These are phyloP conservation scores for Usnea hakonensis DNA, from an alignment of 495 filamentous ascomycete species.

Conservation along the genomic window DNA sequence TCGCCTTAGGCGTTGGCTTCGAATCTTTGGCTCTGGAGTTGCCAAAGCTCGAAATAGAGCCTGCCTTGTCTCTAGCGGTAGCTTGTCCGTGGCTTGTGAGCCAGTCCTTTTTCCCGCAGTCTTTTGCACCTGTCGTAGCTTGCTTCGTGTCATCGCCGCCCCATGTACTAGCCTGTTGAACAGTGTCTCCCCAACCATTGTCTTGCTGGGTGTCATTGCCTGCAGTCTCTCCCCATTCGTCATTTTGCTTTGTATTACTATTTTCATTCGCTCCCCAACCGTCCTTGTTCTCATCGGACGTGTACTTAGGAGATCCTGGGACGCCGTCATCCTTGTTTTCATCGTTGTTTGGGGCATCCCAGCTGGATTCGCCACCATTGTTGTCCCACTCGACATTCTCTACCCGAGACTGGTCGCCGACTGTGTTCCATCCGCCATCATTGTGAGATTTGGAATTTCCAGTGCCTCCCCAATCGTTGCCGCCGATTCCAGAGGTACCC, in stretches of 20 bases:
- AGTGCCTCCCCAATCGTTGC: not conserved
- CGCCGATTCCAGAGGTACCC: not conserved
- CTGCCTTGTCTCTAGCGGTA: not conserved
- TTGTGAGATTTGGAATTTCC: constrained; percentile 1
- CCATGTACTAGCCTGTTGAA: not conserved
- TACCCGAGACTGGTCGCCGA: not conserved
- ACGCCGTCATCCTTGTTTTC: constrained; percentile 4
- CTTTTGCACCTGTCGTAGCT: constrained; percentile 7
- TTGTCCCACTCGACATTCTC: constrained; percentile 5
- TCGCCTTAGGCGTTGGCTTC: not conserved
- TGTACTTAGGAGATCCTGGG: constrained; percentile 1
- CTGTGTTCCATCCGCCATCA: constrained; percentile 6
- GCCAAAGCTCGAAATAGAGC: not conserved
- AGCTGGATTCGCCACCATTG: not conserved
- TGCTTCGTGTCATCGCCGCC: not conserved
- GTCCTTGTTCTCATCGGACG: not conserved
- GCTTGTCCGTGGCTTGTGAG: not conserved
- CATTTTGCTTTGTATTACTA: not conserved
- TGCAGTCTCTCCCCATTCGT: not conserved
- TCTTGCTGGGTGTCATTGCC: not conserved
- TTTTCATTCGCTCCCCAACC: constrained; percentile 3
- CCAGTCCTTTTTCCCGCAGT: not conserved
- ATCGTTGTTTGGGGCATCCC: constrained; percentile 1
- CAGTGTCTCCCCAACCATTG: not conserved
- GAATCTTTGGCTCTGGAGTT: constrained; percentile 6